These are phyloP conservation scores for Pyrenophora teres DNA, from an alignment of 2,329 filamentous ascomycete species.

Conservation along the genomic window DNA sequence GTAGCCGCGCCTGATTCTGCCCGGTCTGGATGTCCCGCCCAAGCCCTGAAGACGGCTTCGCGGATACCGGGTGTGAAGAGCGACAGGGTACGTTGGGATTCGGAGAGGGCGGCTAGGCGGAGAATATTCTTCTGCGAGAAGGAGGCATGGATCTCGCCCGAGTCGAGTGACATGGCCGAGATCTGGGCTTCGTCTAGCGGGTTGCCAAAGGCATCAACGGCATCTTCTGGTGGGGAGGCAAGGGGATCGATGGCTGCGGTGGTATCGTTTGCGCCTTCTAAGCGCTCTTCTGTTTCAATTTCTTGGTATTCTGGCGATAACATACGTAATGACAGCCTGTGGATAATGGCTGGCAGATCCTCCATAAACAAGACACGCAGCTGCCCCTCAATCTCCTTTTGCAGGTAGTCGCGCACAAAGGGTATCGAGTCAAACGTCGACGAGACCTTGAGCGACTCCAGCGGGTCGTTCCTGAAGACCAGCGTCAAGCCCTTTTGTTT, in stretches of 20 bases:
- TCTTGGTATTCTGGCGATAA: constrained; percentile 87
- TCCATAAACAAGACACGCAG: constrained; percentile 96
- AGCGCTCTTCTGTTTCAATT: constrained; percentile 63
- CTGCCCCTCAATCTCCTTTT: constrained; percentile 93
- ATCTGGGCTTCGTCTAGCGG: constrained; percentile 75
- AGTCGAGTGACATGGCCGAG: constrained; percentile 77
- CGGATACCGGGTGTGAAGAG: constrained; percentile 89
- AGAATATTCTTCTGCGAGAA: constrained; percentile 96
- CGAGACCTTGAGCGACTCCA: constrained; percentile 97
- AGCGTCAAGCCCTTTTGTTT: constrained; percentile 95
- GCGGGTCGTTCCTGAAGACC: constrained; percentile 96
- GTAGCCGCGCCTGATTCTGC: constrained; percentile 58
- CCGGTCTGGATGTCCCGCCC: constrained; percentile 78
- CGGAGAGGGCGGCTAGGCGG: constrained; percentile 77
- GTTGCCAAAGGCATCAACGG: constrained; percentile 80
- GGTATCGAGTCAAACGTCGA: constrained; percentile 99
- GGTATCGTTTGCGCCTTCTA: constrained; percentile 54
- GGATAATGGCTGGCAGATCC: constrained; percentile 93
- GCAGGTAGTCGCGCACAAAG: constrained; percentile 95
- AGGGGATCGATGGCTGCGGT: constrained; percentile 76
- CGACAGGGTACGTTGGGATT: constrained; percentile 88
- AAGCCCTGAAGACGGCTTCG: constrained; percentile 89
- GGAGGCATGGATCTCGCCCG: constrained; percentile 80
- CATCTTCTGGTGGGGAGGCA: constrained; percentile 77
- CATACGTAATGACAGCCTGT: constrained; percentile 82